Percentiles rank a stretch among this genome's conserved stretches.
phyloP scores from a whole-genome alignment of 257 asterid genomes.

The Marsdenia floribunda region DNA sequence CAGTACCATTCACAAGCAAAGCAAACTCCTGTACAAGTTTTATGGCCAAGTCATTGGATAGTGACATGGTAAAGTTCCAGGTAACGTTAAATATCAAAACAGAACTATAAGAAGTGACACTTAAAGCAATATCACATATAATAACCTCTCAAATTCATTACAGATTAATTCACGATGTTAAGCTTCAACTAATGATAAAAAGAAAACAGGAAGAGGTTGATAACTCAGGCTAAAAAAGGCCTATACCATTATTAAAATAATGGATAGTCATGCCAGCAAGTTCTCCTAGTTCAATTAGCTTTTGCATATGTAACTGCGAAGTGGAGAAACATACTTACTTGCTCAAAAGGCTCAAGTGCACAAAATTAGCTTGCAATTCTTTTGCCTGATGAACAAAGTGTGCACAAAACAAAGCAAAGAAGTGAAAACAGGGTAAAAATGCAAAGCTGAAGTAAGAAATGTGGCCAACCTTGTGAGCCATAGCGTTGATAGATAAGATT shows the following conservation, averaged over 20 bases:
- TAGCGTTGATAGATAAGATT: background rate
- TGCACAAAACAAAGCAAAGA: constrained; percentile 7
- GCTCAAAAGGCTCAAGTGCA: constrained; percentile 76
- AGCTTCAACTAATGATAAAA: background rate
- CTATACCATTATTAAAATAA: background rate
- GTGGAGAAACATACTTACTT: constrained; percentile 48
- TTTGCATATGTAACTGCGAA: constrained; percentile 9
- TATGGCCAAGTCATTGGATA: too few relatives aligned
- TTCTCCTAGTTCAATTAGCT: background rate
- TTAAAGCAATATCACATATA: too few relatives aligned
- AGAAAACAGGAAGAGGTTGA: background rate
- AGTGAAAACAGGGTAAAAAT: background rate
- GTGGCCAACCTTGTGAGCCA: too few relatives aligned
- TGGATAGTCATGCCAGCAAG: background rate
- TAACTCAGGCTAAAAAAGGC: background rate
- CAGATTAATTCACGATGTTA: background rate
- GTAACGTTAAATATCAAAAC: too few relatives aligned
- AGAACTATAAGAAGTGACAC: too few relatives aligned
- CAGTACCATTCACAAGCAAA: too few relatives aligned
- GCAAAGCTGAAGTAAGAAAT: background rate
- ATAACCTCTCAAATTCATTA: background rate
- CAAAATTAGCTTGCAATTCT: constrained; percentile 78
- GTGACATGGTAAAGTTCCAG: too few relatives aligned
- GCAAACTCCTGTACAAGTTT: too few relatives aligned
- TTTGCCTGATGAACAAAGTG: constrained; percentile 48